A percentile compares a stretch with the other conserved stretches of the same genome.
Evolutionary conservation across 2,329 filamentous ascomycete genomes (phyloP).

Genomic region (Venturia effusa): DNA sequence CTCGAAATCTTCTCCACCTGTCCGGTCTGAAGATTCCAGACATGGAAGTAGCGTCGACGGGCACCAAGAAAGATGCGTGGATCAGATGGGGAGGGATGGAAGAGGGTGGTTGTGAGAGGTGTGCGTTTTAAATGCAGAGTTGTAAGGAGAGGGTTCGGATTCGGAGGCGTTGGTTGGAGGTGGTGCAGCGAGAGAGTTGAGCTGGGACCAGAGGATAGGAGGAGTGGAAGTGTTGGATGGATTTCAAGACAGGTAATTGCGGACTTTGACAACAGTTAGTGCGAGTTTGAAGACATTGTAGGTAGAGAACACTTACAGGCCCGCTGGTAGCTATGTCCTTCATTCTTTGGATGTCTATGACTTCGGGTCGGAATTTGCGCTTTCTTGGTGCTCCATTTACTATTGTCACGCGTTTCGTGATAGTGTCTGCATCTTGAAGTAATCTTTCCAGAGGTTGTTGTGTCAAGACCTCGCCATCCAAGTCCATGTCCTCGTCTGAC

Average conservation of each 20-base stretch:
- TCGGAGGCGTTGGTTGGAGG: slow-evolving; percentile 64
- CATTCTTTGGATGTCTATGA: slow-evolving; percentile 79
- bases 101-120: slow-evolving; percentile 74
- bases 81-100: slow-evolving; percentile 56
- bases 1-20: slow-evolving; percentile 71
- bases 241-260: slow-evolving; percentile 77
- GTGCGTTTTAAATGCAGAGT: slow-evolving; percentile 78
- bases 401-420: slow-evolving; percentile 43
- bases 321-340: slow-evolving; percentile 75
- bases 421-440: slow-evolving; percentile 50
- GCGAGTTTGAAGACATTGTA: not conserved
- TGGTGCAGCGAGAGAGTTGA: slow-evolving; percentile 85
- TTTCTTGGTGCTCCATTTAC: slow-evolving; percentile 38
- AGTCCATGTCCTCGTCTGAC: slow-evolving; percentile 41
- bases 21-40: slow-evolving; percentile 80
- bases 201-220: slow-evolving; percentile 79
- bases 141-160: slow-evolving; percentile 79
- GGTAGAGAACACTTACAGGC: slow-evolving; percentile 37
- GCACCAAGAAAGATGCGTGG: slow-evolving; percentile 81
- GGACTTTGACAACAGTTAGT: slow-evolving; percentile 33
- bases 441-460: slow-evolving; percentile 11
- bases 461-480: slow-evolving; percentile 23
- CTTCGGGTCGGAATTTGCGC: slow-evolving; percentile 71
- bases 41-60: slow-evolving; percentile 82
- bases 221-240: slow-evolving; percentile 77